A percentile compares a stretch with the other conserved stretches of the same genome.
Evolutionary conservation across 2,329 filamentous ascomycete species (phyloP).

Genomic region (Trichoderma brevicompactum): DNA sequence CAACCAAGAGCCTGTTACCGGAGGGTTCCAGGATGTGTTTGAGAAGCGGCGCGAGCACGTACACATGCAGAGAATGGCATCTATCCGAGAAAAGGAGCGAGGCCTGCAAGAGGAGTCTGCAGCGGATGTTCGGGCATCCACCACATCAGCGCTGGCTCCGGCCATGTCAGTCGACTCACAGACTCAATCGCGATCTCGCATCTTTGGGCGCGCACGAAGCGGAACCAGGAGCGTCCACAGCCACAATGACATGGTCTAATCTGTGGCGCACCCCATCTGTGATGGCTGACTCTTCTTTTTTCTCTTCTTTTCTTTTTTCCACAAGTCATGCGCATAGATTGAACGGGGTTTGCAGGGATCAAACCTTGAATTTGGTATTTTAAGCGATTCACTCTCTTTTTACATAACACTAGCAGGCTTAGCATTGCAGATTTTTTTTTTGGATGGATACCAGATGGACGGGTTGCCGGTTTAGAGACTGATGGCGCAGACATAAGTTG

Average conservation of each 20-base stretch:
- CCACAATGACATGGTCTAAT: slow-evolving; percentile 37
- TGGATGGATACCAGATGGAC: neutral
- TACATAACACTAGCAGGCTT: slow-evolving; percentile 9
- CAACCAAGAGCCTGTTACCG: slow-evolving; percentile 41
- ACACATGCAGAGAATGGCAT: slow-evolving; percentile 44
- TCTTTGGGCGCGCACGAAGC: slow-evolving; percentile 40
- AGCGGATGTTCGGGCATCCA: slow-evolving; percentile 35
- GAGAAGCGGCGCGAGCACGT: slow-evolving; percentile 47
- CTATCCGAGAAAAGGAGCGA: slow-evolving; percentile 45
- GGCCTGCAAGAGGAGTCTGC: slow-evolving; percentile 39
- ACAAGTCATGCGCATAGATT: slow-evolving; percentile 9
- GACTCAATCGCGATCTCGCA: slow-evolving; percentile 38
- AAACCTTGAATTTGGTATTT: slow-evolving; percentile 8
- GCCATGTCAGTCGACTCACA: slow-evolving; percentile 33
- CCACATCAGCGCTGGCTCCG: slow-evolving; percentile 37
- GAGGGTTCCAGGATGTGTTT: slow-evolving; percentile 54
- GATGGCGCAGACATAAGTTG: slow-evolving; percentile 3
- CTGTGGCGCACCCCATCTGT: neutral
- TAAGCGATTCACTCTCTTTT: slow-evolving; percentile 12
- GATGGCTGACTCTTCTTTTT: neutral
- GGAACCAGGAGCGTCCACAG: slow-evolving; percentile 37
- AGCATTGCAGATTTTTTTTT: slow-evolving; percentile 10
- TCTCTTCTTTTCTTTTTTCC: neutral
- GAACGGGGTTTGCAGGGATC: slow-evolving; percentile 11
- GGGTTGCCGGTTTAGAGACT: neutral